A percentile compares a stretch with the other conserved stretches of the same genome.
Evolutionary conservation across 305 asterid genomes (phyloP).

Genomic region (Fraxinus nigra): DNA sequence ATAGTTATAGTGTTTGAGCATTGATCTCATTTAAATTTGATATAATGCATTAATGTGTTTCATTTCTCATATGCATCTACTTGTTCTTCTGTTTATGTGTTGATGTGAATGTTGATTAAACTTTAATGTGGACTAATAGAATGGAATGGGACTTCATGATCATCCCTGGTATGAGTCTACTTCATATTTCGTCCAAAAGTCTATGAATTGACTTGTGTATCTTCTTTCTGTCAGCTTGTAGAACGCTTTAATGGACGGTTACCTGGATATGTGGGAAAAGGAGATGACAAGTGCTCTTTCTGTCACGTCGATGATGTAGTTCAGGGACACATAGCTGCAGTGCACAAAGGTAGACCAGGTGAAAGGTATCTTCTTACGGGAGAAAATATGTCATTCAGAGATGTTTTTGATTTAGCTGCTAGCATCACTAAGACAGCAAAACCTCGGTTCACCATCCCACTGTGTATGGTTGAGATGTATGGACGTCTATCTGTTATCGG

Average conservation of each 20-base stretch:
- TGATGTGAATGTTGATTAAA: constrained; percentile 4
- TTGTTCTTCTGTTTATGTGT: neutral
- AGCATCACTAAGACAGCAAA: constrained; percentile 57
- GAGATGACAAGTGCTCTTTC: constrained; percentile 58
- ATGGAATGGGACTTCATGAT: neutral
- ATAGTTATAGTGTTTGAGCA: neutral
- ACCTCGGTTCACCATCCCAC: constrained; percentile 66
- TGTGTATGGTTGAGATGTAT: constrained; percentile 45
- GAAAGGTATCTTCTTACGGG: constrained; percentile 91
- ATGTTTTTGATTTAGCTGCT: constrained; percentile 72
- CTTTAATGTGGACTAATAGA: neutral
- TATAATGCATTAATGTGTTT: neutral
- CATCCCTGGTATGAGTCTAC: neutral
- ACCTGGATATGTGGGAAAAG: constrained; percentile 85
- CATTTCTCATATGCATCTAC: neutral
- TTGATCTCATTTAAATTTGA: neutral
- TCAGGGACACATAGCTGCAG: constrained; percentile 77
- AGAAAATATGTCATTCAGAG: constrained; percentile 86
- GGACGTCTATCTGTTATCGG: constrained; percentile 63
- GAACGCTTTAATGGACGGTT: constrained; percentile 77
- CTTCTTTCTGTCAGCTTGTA: constrained; percentile 50
- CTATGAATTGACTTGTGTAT: constrained; percentile 14
- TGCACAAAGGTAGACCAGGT: constrained; percentile 62
- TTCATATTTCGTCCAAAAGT: neutral
- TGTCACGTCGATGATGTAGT: constrained; percentile 85